Percentiles rank a stretch among this genome's conserved stretches.
phyloP scores from a whole-genome alignment of 2,329 filamentous ascomycete genomes.

The Paraphoma sp. region DNA sequence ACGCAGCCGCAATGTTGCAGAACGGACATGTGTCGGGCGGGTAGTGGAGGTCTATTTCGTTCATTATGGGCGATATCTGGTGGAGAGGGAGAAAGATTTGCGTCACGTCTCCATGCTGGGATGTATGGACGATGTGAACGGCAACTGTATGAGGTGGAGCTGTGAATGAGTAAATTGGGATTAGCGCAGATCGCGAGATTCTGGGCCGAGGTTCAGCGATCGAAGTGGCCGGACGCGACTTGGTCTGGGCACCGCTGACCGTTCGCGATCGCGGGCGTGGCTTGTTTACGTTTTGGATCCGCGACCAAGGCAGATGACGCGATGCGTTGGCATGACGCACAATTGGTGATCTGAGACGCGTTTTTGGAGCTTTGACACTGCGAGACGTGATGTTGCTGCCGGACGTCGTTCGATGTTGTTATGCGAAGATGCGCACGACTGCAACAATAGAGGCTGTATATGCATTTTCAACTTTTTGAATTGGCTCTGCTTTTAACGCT shows the following conservation, averaged over 20 bases:
- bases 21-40: slow-evolving; percentile 60
- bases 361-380: background rate
- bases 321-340: slow-evolving; percentile 13
- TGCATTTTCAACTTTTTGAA: slow-evolving; percentile 3
- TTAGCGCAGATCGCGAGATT: slow-evolving; percentile 12
- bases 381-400: too few species aligned
- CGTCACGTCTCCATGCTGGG: too few species aligned
- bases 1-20: slow-evolving; percentile 62
- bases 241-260: background rate
- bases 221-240: background rate
- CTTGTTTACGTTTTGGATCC: slow-evolving; percentile 8
- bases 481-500: slow-evolving; percentile 26
- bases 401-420: background rate
- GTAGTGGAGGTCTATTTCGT: slow-evolving; percentile 47
- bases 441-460: background rate
- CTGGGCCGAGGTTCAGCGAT: slow-evolving; percentile 13
- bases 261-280: slow-evolving; percentile 6
- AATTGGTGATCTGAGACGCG: slow-evolving; percentile 1
- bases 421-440: background rate
- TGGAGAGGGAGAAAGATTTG: background rate
- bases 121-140: slow-evolving; percentile 2
- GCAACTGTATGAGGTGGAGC: background rate
- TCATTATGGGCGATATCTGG: slow-evolving; percentile 22
- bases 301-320: slow-evolving; percentile 4
- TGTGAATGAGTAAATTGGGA: slow-evolving; percentile 1